A percentile compares a stretch with the other conserved stretches of the same genome.
These are phyloP conservation scores for Aspergillus aculeatinus DNA, from an alignment of 2,329 filamentous ascomycete species.

Conservation along the genomic window DNA sequence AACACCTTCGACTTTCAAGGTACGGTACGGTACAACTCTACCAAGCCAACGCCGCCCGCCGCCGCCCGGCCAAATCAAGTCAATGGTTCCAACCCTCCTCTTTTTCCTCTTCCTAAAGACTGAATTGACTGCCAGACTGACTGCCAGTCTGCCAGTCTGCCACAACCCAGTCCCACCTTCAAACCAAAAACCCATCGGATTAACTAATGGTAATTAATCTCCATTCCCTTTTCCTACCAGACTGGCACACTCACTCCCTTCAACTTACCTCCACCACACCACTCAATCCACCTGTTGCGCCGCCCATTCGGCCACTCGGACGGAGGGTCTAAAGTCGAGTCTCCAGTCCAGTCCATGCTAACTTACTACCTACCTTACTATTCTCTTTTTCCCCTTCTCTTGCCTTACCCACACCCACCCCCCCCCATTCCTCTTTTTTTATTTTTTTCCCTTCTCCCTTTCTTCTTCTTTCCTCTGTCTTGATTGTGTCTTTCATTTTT, in stretches of 20 bases:
- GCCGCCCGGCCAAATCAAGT: not conserved
- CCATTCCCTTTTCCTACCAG: conserved; percentile 12
- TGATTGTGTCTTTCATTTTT: conserved; percentile 5
- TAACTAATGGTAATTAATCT: conserved; percentile 2
- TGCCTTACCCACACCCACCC: conserved; percentile 6
- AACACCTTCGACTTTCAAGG: too few species aligned
- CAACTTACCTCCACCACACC: conserved; percentile 12
- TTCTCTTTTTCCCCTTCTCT: conserved; percentile 13
- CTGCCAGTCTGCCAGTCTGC: not conserved
- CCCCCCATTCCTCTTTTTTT: conserved; percentile 13
- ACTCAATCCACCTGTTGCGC: not conserved
- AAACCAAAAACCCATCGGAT: conserved; percentile 1
- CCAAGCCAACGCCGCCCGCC: not conserved
- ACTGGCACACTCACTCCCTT: conserved; percentile 13
- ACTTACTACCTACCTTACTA: too few species aligned
- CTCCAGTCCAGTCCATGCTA: too few species aligned
- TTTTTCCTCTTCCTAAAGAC: too few species aligned
- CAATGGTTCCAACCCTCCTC: too few species aligned
- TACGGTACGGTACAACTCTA: too few species aligned
- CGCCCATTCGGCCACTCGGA: conserved; percentile 5
- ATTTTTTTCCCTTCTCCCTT: conserved; percentile 9
- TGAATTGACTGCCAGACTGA: not conserved
- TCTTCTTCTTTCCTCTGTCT: not conserved
- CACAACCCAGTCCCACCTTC: not conserved
- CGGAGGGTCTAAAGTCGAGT: conserved; percentile 8